A percentile compares a stretch with the other conserved stretches of the same genome.
Conservation (phyloP, 2,329 filamentous ascomycete genomes). For the Corniculantispora saksenae region DNA sequence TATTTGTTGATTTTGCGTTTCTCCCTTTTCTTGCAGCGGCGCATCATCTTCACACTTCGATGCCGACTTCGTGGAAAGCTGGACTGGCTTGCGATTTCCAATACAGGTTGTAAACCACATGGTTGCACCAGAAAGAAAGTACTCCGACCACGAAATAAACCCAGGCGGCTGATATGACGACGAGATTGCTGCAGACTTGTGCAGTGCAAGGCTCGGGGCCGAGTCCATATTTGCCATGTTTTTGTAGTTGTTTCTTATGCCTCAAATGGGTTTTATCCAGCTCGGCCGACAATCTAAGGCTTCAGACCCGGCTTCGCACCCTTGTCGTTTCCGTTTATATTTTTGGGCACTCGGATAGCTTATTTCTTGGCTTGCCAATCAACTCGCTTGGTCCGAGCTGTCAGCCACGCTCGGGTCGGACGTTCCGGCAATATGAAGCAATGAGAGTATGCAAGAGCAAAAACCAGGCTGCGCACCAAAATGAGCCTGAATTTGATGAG, state of each 20-base stretch:
- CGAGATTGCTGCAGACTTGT: background rate
- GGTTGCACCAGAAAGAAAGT: background rate
- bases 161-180: background rate
- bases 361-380: background rate
- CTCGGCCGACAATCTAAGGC: background rate
- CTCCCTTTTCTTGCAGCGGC: background rate
- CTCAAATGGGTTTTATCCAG: background rate
- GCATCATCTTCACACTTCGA: background rate
- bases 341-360: background rate
- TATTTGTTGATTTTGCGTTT: background rate
- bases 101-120: constrained; percentile 19
- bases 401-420: background rate
- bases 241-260: background rate
- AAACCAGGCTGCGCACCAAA: background rate
- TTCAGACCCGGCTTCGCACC: background rate
- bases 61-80: background rate
- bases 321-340: background rate
- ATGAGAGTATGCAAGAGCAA: background rate
- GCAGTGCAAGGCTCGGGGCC: constrained; percentile 2
- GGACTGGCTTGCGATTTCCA: constrained; percentile 7
- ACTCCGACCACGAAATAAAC: background rate
- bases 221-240: background rate
- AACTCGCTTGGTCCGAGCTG: background rate
- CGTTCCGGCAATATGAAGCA: background rate
- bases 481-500: background rate